Conservation (phyloP, 1,139 yeast species). For the Scheffersomyces illinoinensis region DNA sequence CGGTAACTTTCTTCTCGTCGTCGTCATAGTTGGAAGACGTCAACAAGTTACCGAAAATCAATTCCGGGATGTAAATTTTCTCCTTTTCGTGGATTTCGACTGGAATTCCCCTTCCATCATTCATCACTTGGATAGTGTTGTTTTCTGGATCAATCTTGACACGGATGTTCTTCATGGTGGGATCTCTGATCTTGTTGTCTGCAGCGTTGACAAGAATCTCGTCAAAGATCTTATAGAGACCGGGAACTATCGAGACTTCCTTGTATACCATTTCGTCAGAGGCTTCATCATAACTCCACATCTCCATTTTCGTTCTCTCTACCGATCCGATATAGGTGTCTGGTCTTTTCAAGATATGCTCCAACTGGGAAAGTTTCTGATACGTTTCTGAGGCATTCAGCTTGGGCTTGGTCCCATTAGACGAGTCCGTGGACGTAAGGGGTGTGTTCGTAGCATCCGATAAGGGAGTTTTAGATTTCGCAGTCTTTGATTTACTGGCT, state of each 20-base stretch:
- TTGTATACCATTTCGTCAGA: constrained; percentile 71
- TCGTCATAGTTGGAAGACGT: constrained; percentile 97
- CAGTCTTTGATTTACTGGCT: constrained; percentile 10
- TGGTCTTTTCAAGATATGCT: constrained; percentile 95
- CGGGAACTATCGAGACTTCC: constrained; percentile 86
- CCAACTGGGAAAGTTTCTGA: constrained; percentile 90
- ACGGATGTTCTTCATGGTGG: constrained; percentile 79
- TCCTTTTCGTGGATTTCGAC: constrained; percentile 92
- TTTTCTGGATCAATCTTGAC: constrained; percentile 78
- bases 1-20: constrained; percentile 91
- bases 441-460: constrained; percentile 25
- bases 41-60: constrained; percentile 91
- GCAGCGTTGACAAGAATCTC: constrained; percentile 98
- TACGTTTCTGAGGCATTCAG: constrained; percentile 70
- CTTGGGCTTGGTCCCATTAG: constrained; percentile 1
- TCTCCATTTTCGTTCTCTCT: constrained; percentile 72
- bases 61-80: constrained; percentile 89
- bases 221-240: constrained; percentile 93
- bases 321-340: constrained; percentile 97
- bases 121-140: constrained; percentile 76
- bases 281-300: constrained; percentile 83
- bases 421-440: neutral
- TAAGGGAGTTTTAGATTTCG: constrained; percentile 19
- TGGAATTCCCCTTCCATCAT: constrained; percentile 97
- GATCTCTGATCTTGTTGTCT: constrained; percentile 95